A percentile compares a stretch with the other conserved stretches of the same genome.
Evolutionary conservation across 2,329 filamentous ascomycete genomes (phyloP).

Genomic region (Plenodomus tracheiphilus): DNA sequence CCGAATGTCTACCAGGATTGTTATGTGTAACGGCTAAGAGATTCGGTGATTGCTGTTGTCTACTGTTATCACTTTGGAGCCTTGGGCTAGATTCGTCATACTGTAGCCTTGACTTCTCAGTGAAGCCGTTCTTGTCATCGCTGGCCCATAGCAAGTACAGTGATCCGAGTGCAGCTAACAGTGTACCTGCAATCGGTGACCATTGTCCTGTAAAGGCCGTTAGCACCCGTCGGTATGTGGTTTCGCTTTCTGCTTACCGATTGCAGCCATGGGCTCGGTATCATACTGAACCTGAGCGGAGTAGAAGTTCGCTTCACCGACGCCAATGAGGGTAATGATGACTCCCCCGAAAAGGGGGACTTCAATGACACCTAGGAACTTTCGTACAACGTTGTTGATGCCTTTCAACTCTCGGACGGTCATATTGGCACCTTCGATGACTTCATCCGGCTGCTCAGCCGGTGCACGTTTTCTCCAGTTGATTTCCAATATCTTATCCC

Average conservation of each 20-base stretch:
- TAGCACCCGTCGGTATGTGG: background rate
- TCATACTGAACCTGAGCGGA: slow-evolving; percentile 60
- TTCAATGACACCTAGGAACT: slow-evolving; percentile 52
- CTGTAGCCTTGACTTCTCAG: slow-evolving; percentile 9
- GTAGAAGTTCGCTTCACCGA: slow-evolving; percentile 68
- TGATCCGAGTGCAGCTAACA: slow-evolving; percentile 61
- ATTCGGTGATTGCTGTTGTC: slow-evolving; percentile 6
- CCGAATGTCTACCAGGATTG: background rate
- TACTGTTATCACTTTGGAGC: slow-evolving; percentile 28
- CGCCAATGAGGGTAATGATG: slow-evolving; percentile 61
- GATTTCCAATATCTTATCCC: slow-evolving; percentile 65
- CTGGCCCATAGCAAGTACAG: slow-evolving; percentile 55
- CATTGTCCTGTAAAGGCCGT: slow-evolving; percentile 50
- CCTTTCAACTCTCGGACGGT: slow-evolving; percentile 55
- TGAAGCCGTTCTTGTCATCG: slow-evolving; percentile 32
- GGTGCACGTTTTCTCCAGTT: slow-evolving; percentile 60
- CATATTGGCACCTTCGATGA: slow-evolving; percentile 59
- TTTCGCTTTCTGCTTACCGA: slow-evolving; percentile 46
- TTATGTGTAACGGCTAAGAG: slow-evolving; percentile 1
- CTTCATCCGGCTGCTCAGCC: slow-evolving; percentile 39
- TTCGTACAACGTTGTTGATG: slow-evolving; percentile 43
- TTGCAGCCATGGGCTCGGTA: slow-evolving; percentile 64
- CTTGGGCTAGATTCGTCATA: slow-evolving; percentile 4
- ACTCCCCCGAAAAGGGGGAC: slow-evolving; percentile 63
- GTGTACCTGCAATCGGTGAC: slow-evolving; percentile 63